Conservation (phyloP, 225 moss, liverwort and hornwort species). For the Physcomitrellopsis africana region DNA sequence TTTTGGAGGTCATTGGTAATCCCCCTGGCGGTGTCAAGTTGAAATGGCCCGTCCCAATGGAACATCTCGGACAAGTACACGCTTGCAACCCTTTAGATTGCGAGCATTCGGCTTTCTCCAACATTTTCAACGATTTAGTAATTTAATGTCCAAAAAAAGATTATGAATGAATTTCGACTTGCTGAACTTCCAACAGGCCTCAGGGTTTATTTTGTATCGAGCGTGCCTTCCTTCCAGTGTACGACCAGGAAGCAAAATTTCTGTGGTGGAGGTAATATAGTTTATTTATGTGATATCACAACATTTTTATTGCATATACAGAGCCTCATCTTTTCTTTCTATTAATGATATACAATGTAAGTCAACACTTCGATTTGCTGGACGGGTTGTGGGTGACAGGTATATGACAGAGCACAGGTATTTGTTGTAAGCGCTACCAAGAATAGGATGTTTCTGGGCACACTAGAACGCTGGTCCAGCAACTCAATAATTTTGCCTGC, state of each 20-base stretch:
- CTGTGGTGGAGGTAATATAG: constrained; percentile 63
- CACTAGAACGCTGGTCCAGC: constrained; percentile 68
- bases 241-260: constrained; percentile 63
- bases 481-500: constrained; percentile 47
- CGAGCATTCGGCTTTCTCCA: not conserved
- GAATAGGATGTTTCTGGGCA: constrained; percentile 50
- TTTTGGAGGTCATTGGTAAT: constrained; percentile 51
- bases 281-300: not conserved
- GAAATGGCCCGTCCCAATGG: constrained; percentile 74
- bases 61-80: constrained; percentile 70
- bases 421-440: constrained; percentile 49
- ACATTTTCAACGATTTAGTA: not conserved
- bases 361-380: not conserved
- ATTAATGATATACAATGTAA: not conserved
- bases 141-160: no score
- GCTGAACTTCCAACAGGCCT: constrained; percentile 51
- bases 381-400: constrained; percentile 35
- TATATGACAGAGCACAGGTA: constrained; percentile 64
- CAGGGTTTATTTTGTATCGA: constrained; percentile 80
- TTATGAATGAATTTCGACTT: constrained; percentile 31
- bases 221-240: constrained; percentile 58
- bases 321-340: not conserved
- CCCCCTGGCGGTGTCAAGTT: constrained; percentile 48
- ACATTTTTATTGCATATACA: not conserved
- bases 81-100: not conserved